Evolutionary conservation across 768 basidiomycete genomes (phyloP), one percentile per base, ranked within the genome.

Genomic region (Podaxis sp.): DNA sequence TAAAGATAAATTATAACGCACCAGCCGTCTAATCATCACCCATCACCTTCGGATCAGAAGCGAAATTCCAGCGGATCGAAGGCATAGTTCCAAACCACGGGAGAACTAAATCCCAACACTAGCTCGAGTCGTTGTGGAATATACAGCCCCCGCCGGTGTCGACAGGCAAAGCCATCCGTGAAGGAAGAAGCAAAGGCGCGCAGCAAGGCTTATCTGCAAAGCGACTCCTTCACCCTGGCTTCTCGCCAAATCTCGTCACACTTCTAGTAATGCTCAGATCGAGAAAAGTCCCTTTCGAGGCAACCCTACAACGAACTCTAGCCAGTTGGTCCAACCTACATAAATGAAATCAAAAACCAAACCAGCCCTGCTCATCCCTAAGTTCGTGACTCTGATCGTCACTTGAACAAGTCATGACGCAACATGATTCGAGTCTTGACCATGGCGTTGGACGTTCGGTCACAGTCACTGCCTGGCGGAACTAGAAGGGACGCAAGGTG

Each of bases 311-410:
- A 22, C 36, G n/a, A 46, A 55, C 12, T 36, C 27, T 12, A 47
- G 33, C 22, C 43, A 22, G 43, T 19, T 46, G n/a, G 22, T 5
- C 49, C 33, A 61, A 33, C 47, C 53, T 27, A 27, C 27, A 27
- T 27, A 54, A 40, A 50, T 59, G 36, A 51, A 60, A 61, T 55
- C 40, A 27, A 19, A 19, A 55, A 61, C 29, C 53, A 55, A 61
- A 55, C 60, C 60, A 24, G 12, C 43, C 43, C 33, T 15, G 38
- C n/a, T 12, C 52, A 46, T 61, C 53, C 52, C 60, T 55, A 24
- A 53, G 29, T 47, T 55, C 41, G 53, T 55, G 60, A 61, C 50
- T 13, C 9, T 61, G 52, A 54, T 53, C 25, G 59, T 61, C 52
- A 41, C 25, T 46, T 4, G 40, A 33, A 33, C 24, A 25, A 33